A percentile compares a stretch with the other conserved stretches of the same genome.
Conservation (phyloP, 2,329 filamentous ascomycete genomes). For the Pseudonectria buxi region DNA sequence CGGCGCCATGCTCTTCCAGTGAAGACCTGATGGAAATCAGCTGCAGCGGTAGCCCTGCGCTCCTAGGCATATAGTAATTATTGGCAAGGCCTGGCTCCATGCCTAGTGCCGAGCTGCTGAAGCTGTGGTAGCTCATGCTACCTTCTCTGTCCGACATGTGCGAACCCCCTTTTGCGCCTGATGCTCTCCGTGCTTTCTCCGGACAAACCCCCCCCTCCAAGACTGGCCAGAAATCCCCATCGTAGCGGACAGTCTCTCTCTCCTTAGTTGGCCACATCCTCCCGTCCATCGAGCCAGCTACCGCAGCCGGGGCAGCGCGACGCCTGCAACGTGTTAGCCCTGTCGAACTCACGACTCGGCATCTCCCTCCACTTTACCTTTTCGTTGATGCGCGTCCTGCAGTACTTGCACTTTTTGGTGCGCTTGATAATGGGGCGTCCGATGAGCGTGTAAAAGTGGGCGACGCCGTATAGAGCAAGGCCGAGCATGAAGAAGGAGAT, state of each 20-base stretch:
- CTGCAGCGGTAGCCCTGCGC: no score
- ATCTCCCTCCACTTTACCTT: conserved; percentile 39
- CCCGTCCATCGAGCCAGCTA: conserved; percentile 45
- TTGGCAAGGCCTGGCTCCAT: no score
- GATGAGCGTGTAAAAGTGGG: conserved; percentile 54
- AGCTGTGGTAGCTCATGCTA: no score
- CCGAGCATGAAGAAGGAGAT: conserved; percentile 62
- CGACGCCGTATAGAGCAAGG: conserved; percentile 57
- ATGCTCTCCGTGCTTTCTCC: no score
- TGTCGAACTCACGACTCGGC: neutral
- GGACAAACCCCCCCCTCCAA: no score
- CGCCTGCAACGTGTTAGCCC: conserved; percentile 26
- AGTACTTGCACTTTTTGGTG: conserved; percentile 62
- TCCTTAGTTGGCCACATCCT: conserved; percentile 29
- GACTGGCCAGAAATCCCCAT: no score
- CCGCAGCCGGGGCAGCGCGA: conserved; percentile 43
- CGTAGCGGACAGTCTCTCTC: no score
- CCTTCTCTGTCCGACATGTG: no score
- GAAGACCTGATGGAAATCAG: no score
- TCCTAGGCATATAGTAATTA: no score
- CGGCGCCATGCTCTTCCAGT: conserved; percentile 28
- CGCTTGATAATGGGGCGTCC: conserved; percentile 64
- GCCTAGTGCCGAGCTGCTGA: no score
- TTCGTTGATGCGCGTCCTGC: conserved; percentile 54
- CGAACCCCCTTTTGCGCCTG: no score